Evolutionary conservation across 768 basidiomycete genomes (phyloP), one percentile per base, ranked within the genome.

Genomic region (Serendipita sp.): DNA sequence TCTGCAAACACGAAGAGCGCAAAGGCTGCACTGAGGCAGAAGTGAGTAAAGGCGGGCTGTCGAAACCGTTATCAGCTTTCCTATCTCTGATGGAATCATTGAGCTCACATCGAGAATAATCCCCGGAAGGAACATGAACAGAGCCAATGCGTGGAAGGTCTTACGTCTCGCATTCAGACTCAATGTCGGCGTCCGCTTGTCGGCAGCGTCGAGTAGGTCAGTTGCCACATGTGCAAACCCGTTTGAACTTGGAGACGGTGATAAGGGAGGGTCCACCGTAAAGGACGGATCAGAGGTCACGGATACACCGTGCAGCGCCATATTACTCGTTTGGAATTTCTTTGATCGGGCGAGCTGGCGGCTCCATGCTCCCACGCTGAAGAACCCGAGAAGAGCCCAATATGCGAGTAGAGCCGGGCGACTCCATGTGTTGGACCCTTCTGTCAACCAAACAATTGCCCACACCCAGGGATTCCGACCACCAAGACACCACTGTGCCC

Each of bases 111-210:
- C 96, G 72, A 91, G 74, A 0, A 86, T 89, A 66, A 98, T 84
- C 0, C 96, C 96, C 4, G 96, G 96, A 37, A 95, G 76, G 72
- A 99, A 97, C 94, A 98, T 96, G 34, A 90, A 79, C 53, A 98
- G 93, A 1, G 95, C 92, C 64, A 98, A 78, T 28, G 85, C 92
- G 75, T 99, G 96, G 76, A 99, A 99, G 75, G 89, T 97, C 75
- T 99, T 99, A 62, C 96, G 81, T 66, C 96, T 80, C 30, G 89
- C 90, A 73, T 99, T 98, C 68, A 97, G 76, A 54, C 87, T 84
- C 64, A 98, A 76, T 63, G 90, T 92, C 24, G 93, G 92, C 66
- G 95, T 87, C 67, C 83, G 86, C 74, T 92, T 92, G 74, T 93
- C 88, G 1, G 92, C 89, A 53, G 89, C 89, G 71, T 94, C 89